Percentiles rank a stretch among this genome's conserved stretches.
Evolutionary conservation across 176 grass and related monocot species (phyloP).

Genomic region (Lolium rigidum): DNA sequence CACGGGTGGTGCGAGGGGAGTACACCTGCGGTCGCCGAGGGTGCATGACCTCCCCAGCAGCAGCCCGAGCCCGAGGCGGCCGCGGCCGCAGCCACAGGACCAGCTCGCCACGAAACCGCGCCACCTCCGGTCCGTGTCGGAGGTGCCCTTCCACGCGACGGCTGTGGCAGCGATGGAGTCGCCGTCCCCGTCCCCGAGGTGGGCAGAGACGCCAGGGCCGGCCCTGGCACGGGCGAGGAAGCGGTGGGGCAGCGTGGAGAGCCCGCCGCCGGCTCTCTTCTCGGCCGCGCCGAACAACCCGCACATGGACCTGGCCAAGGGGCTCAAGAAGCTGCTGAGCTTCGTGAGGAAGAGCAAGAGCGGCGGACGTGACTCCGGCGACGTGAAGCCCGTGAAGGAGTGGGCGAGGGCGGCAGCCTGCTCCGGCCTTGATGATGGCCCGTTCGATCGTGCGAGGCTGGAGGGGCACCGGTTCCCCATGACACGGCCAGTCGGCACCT

Average conservation of each 20-base stretch:
- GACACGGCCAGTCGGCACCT: constrained; percentile 56
- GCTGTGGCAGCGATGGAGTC: not conserved
- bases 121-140: constrained; percentile 44
- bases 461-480: constrained; percentile 57
- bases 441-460: constrained; percentile 49
- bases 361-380: constrained; percentile 18
- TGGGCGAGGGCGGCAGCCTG: constrained; percentile 34
- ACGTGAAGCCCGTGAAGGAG: constrained; percentile 50
- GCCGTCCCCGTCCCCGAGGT: not conserved
- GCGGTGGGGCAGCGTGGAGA: constrained; percentile 55
- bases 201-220: not conserved
- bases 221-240: constrained; percentile 35
- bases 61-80: constrained; percentile 32
- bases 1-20: constrained; percentile 31
- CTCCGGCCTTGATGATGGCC: constrained; percentile 44
- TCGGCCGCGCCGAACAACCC: constrained; percentile 29
- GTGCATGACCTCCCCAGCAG: constrained; percentile 44
- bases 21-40: constrained; percentile 22
- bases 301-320: constrained; percentile 55
- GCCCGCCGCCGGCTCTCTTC: constrained; percentile 24
- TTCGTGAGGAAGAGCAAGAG: constrained; percentile 52
- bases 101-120: not conserved
- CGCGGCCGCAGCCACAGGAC: not conserved
- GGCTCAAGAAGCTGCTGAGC: constrained; percentile 62
- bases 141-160: constrained; percentile 28